phyloP scores from a whole-genome alignment of 305 asterid species.

The Caryopteris hybrid region DNA sequence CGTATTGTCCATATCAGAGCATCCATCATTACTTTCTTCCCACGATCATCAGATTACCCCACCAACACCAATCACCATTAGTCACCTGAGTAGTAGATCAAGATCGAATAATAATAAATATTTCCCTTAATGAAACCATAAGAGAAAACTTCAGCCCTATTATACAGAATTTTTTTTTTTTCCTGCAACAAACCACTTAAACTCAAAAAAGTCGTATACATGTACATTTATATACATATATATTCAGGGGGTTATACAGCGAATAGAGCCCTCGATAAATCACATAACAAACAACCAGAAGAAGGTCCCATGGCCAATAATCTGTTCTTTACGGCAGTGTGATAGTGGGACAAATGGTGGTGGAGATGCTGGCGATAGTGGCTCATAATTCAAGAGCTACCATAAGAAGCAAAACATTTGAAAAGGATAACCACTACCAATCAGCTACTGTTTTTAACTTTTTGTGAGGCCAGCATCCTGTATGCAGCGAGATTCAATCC shows the following conservation, averaged over 20 bases:
- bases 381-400: constrained; percentile 49
- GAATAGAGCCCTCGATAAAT: not conserved
- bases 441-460: constrained; percentile 36
- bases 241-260: not conserved
- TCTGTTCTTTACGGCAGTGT: constrained; percentile 15
- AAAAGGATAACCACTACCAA: constrained; percentile 41
- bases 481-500: constrained; percentile 18
- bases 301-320: constrained; percentile 29
- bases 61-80: constrained; percentile 17
- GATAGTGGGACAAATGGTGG: constrained; percentile 47
- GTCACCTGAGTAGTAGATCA: not conserved
- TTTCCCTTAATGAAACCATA: not conserved
- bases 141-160: not conserved
- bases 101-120: not conserved
- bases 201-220: not conserved
- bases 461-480: constrained; percentile 20
- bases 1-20: constrained; percentile 11
- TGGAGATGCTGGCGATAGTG: constrained; percentile 62
- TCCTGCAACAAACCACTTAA: not conserved
- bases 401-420: constrained; percentile 39
- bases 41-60: constrained; percentile 26
- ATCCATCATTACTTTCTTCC: constrained; percentile 22
- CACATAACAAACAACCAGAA: constrained; percentile 13
- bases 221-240: not conserved
- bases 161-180: not conserved